Percentiles rank a stretch among this genome's conserved stretches.
These are phyloP conservation scores for Boletus sp. DNA, from an alignment of 1,284 basidiomycete genomes.

Conservation along the genomic window DNA sequence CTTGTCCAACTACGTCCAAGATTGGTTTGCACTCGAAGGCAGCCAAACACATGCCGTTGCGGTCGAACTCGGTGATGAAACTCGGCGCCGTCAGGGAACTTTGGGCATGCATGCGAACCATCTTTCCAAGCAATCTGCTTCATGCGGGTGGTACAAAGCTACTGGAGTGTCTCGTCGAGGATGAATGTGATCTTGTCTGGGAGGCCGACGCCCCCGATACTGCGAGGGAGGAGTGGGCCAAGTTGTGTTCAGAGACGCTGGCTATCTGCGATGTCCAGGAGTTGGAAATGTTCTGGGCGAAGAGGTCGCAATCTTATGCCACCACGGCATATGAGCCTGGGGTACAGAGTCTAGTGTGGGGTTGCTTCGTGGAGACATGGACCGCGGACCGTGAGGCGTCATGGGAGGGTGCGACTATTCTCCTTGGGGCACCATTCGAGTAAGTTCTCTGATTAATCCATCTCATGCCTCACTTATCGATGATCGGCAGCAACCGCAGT, in stretches of 20 bases:
- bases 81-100: constrained; percentile 51
- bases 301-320: constrained; percentile 16
- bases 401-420: constrained; percentile 53
- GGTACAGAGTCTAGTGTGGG: constrained; percentile 50
- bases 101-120: constrained; percentile 45
- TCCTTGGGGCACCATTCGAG: constrained; percentile 62
- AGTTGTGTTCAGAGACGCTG: constrained; percentile 52
- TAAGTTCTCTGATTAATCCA: constrained; percentile 33
- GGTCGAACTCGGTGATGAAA: constrained; percentile 44
- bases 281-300: constrained; percentile 52
- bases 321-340: constrained; percentile 24
- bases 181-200: constrained; percentile 45
- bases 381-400: constrained; percentile 33
- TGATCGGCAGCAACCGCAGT: constrained; percentile 38
- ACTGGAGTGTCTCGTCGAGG: constrained; percentile 45
- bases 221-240: constrained; percentile 52
- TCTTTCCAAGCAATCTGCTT: constrained; percentile 43
- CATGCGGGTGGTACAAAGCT: constrained; percentile 42
- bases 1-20: constrained; percentile 14
- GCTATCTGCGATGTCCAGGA: constrained; percentile 43
- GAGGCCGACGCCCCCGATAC: constrained; percentile 39
- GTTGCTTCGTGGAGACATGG: constrained; percentile 52
- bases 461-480: constrained; percentile 9
- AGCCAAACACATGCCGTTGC: constrained; percentile 7
- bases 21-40: constrained; percentile 5